Conservation (phyloP, 2,329 filamentous ascomycete genomes). For the Cladosporium colombiae region DNA sequence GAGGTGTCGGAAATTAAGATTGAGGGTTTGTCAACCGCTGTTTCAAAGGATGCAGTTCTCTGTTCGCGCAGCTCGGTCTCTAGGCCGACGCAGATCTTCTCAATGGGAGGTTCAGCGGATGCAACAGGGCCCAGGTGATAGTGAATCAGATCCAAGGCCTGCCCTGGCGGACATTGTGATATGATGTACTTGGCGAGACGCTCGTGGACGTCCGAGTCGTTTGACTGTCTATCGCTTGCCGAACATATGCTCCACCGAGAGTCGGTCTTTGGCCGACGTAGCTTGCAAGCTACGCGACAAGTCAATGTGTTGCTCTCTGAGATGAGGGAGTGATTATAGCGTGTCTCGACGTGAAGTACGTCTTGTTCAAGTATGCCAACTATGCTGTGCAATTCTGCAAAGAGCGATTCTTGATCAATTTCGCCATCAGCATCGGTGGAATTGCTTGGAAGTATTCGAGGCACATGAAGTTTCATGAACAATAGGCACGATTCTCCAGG, state of each 20-base stretch:
- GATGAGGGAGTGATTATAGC: constrained; percentile 39
- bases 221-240: not conserved
- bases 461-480: constrained; percentile 34
- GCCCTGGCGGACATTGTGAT: constrained; percentile 25
- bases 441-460: constrained; percentile 22
- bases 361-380: constrained; percentile 36
- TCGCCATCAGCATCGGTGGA: constrained; percentile 8
- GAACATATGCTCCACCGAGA: constrained; percentile 37
- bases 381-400: constrained; percentile 37
- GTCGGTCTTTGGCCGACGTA: constrained; percentile 35
- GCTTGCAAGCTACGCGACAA: constrained; percentile 31
- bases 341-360: constrained; percentile 36
- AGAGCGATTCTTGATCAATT: constrained; percentile 31
- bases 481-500: constrained; percentile 30
- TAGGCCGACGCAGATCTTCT: not conserved
- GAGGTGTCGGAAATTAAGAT: constrained; percentile 29
- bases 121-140: constrained; percentile 24
- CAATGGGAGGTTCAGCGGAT: constrained; percentile 15
- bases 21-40: constrained; percentile 22
- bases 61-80: not conserved
- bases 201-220: constrained; percentile 23
- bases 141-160: constrained; percentile 30
- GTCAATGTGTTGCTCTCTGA: constrained; percentile 35
- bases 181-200: constrained; percentile 30
- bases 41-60: constrained; percentile 10